Conservation (phyloP, 1,284 basidiomycete species). For the Butyriboletus appendiculatus region DNA sequence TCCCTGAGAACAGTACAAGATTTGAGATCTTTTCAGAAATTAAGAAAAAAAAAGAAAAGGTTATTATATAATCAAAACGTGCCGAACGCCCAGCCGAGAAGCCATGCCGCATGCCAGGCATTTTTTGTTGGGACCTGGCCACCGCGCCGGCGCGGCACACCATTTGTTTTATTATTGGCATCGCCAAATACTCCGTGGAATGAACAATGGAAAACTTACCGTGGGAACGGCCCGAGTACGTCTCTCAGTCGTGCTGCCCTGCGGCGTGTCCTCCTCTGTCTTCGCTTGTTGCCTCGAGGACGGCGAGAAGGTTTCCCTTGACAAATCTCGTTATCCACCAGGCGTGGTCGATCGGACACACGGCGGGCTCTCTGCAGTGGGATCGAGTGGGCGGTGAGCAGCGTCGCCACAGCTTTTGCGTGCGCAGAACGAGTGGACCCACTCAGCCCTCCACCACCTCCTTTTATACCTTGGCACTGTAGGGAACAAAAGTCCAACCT, state of each 20-base stretch:
- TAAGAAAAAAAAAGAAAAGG: background rate
- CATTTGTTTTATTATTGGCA: constrained; percentile 28
- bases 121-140: constrained; percentile 28
- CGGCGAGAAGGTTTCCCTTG: constrained; percentile 23
- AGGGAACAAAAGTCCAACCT: constrained; percentile 2
- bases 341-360: constrained; percentile 26
- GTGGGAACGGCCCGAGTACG: constrained; percentile 24
- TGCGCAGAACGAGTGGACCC: background rate
- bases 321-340: constrained; percentile 30
- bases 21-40: constrained; percentile 17
- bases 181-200: constrained; percentile 29
- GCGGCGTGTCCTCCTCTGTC: constrained; percentile 19
- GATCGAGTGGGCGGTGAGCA: constrained; percentile 11
- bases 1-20: constrained; percentile 29
- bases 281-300: constrained; percentile 39
- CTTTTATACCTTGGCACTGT: constrained; percentile 19
- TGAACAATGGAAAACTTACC: constrained; percentile 37
- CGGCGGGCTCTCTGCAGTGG: constrained; percentile 5
- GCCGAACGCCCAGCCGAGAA: constrained; percentile 28
- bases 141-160: constrained; percentile 21
- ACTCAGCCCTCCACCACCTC: constrained; percentile 2
- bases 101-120: constrained; percentile 16
- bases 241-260: constrained; percentile 8
- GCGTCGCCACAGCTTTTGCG: constrained; percentile 15
- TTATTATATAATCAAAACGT: constrained; percentile 30